These are phyloP conservation scores for Flaveria sonorensis DNA, from an alignment of 129 eudicot species.

Conservation along the genomic window DNA sequence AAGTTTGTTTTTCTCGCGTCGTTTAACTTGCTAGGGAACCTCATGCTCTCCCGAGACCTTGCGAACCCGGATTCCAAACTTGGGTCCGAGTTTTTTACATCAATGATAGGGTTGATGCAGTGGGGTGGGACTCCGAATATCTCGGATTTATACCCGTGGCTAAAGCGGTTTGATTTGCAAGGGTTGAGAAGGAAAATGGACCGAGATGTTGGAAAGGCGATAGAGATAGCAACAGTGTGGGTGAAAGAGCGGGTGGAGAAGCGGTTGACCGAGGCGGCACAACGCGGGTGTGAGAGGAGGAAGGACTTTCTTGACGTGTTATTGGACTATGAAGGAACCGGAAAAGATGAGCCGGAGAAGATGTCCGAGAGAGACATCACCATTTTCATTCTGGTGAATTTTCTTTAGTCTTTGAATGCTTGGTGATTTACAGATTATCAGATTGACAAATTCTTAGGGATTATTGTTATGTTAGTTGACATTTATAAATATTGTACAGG, in stretches of 20 bases:
- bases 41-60: slow-evolving; percentile 55
- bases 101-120: slow-evolving; percentile 44
- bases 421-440: background rate
- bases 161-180: slow-evolving; percentile 52
- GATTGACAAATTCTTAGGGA: background rate
- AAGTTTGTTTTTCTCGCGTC: slow-evolving; percentile 44
- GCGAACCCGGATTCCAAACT: slow-evolving; percentile 42
- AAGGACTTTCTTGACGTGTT: slow-evolving; percentile 70
- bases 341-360: slow-evolving; percentile 47
- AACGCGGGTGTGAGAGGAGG: slow-evolving; percentile 1
- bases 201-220: slow-evolving; percentile 30
- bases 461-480: background rate
- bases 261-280: slow-evolving; percentile 31
- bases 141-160: slow-evolving; percentile 48
- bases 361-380: slow-evolving; percentile 45
- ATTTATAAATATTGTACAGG: slow-evolving; percentile 26
- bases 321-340: slow-evolving; percentile 55
- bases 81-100: slow-evolving; percentile 42
- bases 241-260: slow-evolving; percentile 53
- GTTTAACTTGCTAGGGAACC: slow-evolving; percentile 61
- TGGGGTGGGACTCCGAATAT: slow-evolving; percentile 59
- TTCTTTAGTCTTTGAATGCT: slow-evolving; percentile 6
- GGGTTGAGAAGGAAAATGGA: slow-evolving; percentile 44
- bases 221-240: slow-evolving; percentile 42
- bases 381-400: slow-evolving; percentile 45